Conservation (phyloP, 768 basidiomycete species). For the Rhizopogon sp. region DNA sequence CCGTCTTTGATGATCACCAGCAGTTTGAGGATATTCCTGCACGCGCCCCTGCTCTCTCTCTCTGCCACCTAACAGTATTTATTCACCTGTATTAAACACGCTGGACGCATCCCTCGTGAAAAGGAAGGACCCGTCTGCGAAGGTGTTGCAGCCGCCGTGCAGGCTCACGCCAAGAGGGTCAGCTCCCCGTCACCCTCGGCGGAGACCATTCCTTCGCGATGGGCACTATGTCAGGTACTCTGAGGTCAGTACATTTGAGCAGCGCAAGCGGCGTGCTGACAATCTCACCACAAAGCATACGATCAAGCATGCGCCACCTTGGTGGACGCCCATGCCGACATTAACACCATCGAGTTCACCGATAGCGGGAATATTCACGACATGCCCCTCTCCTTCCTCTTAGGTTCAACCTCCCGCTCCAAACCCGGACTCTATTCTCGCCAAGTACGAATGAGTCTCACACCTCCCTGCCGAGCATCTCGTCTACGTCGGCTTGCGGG, state of each 20-base stretch:
- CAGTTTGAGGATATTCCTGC: constrained; percentile 74
- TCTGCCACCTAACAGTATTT: constrained; percentile 30
- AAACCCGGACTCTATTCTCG: not conserved
- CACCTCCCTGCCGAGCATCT: constrained; percentile 66
- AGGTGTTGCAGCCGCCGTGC: constrained; percentile 75
- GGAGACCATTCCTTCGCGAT: constrained; percentile 95
- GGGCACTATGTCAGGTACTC: constrained; percentile 91
- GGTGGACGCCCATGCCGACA: constrained; percentile 97
- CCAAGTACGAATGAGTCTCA: constrained; percentile 53
- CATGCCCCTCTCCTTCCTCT: constrained; percentile 94
- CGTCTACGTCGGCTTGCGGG: constrained; percentile 97
- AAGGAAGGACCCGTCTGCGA: constrained; percentile 90
- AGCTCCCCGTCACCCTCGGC: constrained; percentile 85
- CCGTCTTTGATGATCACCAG: constrained; percentile 86
- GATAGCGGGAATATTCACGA: constrained; percentile 94
- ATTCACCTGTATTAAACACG: not conserved
- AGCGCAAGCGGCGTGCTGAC: not conserved
- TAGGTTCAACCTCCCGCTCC: constrained; percentile 39
- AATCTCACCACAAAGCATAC: constrained; percentile 42
- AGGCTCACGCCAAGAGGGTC: constrained; percentile 71
- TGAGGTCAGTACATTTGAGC: constrained; percentile 44
- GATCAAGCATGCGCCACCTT: constrained; percentile 87
- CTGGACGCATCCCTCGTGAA: constrained; percentile 69
- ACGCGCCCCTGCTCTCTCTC: constrained; percentile 14
- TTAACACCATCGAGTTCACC: constrained; percentile 86